Base-by-base conservation (phyloP, 208 protist species). In the Acanthamoeba culbertsoni region DNA sequence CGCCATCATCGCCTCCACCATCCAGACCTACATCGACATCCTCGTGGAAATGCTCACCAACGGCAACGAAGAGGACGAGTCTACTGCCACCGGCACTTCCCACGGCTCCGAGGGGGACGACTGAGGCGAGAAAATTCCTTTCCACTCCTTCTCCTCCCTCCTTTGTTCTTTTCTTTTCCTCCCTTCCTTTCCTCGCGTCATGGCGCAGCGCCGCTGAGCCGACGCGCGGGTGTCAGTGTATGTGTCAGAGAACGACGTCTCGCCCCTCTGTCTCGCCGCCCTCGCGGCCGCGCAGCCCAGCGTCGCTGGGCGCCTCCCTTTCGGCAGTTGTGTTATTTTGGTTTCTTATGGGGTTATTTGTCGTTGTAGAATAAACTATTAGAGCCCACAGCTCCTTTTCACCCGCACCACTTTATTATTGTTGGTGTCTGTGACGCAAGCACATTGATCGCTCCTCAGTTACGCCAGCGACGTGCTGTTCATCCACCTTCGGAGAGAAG, bases 21-120 rank as follows among this genome's bases (percentile, higher is more conserved):
- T 93, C 42, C 91, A 93, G 46, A 93, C 91, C 40, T 93, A 93
- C 65, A 93, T 93, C 53, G 91, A 93, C 51, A 93, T 93, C 28
- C 79, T 93, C 40, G 91, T 93, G 23, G 73, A 93, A 33, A 93
- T 93, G 91, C 46, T 93, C 43, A 93, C 73, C 40, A 89, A 82
- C 48, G 91, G 91, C 59, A 86, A 93, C 43, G 91, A 93, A 45
- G 91, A 93, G 57, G 91, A 93, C 26, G 91, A 93, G 46, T 89
- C 79, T 2, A 89, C 79, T 23, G 79, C 79, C 79, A 89, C 79
- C 8, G 79, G 79, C 79, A 89, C 79, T 31, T 89, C 79, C 7
- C 79, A 89, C 79, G 79, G 79, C 45, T 89, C 79, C 23, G 79
- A 89, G 51, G 53, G 53, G 33, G 79, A 89, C 79, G 79, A 89